phyloP scores from a whole-genome alignment of 2,329 filamentous ascomycete genomes.

The Sclerotinia borealis region DNA sequence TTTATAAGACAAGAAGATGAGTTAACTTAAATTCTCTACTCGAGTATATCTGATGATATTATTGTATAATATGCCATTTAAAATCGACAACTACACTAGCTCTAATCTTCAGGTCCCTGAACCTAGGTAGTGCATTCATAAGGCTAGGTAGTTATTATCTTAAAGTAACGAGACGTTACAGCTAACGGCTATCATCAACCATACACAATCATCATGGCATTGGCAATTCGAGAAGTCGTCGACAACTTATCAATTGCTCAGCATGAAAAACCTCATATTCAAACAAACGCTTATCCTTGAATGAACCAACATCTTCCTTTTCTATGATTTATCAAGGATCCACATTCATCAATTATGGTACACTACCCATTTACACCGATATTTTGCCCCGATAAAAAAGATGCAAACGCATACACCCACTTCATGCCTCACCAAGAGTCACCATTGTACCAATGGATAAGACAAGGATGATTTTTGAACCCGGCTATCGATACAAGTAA shows the following conservation, averaged over 20 bases:
- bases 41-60: not conserved
- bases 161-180: not conserved
- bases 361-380: conserved; percentile 12
- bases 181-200: not conserved
- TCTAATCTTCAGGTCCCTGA: not conserved
- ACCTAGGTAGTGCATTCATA: not conserved
- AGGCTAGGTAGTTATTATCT: no score
- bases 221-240: no score
- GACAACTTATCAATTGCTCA: not conserved
- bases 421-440: conserved; percentile 6
- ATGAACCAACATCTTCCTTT: not conserved
- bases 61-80: not conserved
- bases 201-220: not conserved
- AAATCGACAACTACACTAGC: not conserved
- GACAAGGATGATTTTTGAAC: not conserved
- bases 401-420: conserved; percentile 14
- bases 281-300: not conserved
- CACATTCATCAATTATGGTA: conserved; percentile 5
- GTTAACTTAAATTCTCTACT: not conserved
- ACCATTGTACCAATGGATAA: conserved; percentile 1
- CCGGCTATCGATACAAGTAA: not conserved
- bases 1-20: not conserved
- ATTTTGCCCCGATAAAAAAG: conserved; percentile 13
- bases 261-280: not conserved
- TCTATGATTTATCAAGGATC: conserved; percentile 4